Conservation (phyloP, 768 basidiomycete genomes). For the Trametes punicea region DNA sequence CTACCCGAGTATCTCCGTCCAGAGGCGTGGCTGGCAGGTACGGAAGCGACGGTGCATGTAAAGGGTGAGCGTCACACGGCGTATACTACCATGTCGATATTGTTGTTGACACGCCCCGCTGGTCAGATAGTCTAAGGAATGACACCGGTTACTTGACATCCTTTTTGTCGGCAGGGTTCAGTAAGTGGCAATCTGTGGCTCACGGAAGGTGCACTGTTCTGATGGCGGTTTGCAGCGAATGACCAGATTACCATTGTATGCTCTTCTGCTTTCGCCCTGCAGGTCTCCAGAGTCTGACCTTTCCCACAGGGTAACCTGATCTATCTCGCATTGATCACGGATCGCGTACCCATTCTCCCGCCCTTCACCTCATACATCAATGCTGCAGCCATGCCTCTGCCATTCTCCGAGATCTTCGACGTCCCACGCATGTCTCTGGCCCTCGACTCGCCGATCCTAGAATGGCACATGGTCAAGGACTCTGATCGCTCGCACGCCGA, state of each 20-base stretch:
- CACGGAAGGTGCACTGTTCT: neutral
- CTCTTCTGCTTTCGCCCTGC: too few relatives aligned
- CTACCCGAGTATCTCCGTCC: conserved; percentile 7
- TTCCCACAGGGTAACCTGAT: conserved; percentile 32
- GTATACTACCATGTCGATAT: neutral
- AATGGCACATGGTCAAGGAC: conserved; percentile 40
- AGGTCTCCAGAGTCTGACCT: neutral
- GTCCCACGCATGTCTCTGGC: conserved; percentile 28
- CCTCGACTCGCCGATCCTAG: conserved; percentile 32
- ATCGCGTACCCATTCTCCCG: conserved; percentile 37
- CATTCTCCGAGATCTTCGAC: conserved; percentile 40
- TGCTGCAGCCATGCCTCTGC: conserved; percentile 26
- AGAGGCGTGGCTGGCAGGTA: conserved; percentile 31
- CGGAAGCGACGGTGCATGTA: conserved; percentile 46
- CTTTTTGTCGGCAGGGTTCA: conserved; percentile 72
- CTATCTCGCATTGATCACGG: conserved; percentile 35
- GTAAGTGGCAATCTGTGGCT: conserved; percentile 18
- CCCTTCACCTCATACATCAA: conserved; percentile 36
- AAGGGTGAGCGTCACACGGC: conserved; percentile 29
- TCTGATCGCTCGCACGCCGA: conserved; percentile 11
- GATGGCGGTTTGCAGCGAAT: conserved; percentile 45
- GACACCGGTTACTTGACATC: conserved; percentile 63
- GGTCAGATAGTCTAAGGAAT: conserved; percentile 50
- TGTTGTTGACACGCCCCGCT: neutral
- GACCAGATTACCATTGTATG: conserved; percentile 56